These are phyloP conservation scores for Candida oleophila DNA, from an alignment of 805 yeast genomes.

Conservation along the genomic window DNA sequence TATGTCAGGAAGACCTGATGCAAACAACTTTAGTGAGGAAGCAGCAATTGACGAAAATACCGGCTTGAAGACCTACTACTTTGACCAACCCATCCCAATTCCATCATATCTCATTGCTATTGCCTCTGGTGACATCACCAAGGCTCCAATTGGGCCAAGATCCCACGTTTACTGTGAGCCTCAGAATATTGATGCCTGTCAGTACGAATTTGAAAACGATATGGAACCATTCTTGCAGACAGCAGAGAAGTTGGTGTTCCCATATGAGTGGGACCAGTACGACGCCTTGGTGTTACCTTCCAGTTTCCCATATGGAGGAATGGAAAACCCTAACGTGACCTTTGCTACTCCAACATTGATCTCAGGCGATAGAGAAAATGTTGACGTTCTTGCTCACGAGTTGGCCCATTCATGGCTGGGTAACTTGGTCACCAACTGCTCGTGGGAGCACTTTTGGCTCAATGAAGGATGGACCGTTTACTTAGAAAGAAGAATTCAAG, in stretches of 20 bases:
- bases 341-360: conserved; percentile 88
- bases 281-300: conserved; percentile 80
- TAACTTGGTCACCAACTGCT: conserved; percentile 82
- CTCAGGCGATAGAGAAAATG: conserved; percentile 80
- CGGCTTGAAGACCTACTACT: conserved; percentile 38
- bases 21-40: conserved; percentile 11
- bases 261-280: conserved; percentile 82
- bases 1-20: conserved; percentile 60
- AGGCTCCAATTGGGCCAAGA: conserved; percentile 78
- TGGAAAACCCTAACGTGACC: conserved; percentile 92
- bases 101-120: conserved; percentile 83
- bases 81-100: conserved; percentile 76
- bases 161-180: conserved; percentile 84
- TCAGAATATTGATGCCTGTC: conserved; percentile 59
- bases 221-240: conserved; percentile 75
- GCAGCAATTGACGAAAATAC: conserved; percentile 10
- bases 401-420: conserved; percentile 94
- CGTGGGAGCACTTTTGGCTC: conserved; percentile 94
- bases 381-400: conserved; percentile 90
- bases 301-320: conserved; percentile 85
- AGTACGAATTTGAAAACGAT: conserved; percentile 78
- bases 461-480: conserved; percentile 97
- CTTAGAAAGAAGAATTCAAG: conserved; percentile 79
- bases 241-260: conserved; percentile 74
- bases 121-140: conserved; percentile 76